Evolutionary conservation across 2,329 filamentous ascomycete genomes (phyloP).

Genomic region (Aspergillus puulaauensis): DNA sequence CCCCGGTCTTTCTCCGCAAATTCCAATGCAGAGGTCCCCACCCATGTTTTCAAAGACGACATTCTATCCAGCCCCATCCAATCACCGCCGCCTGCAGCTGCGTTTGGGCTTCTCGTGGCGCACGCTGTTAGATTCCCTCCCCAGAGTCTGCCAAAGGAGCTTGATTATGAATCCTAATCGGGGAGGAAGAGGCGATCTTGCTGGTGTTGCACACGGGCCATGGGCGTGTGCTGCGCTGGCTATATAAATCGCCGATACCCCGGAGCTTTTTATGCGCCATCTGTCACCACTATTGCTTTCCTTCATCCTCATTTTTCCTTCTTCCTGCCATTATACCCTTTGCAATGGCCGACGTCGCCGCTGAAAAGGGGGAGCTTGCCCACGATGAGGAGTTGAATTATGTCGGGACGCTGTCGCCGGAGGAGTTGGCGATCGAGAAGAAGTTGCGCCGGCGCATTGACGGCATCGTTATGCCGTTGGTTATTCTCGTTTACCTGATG

Average conservation of each 20-base stretch:
- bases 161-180: background rate
- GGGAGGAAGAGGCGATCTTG: background rate
- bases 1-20: conserved; percentile 12
- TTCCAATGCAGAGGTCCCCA: conserved; percentile 1
- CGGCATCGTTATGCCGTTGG: conserved; percentile 39
- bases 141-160: background rate
- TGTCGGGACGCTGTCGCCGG: conserved; percentile 22
- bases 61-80: background rate
- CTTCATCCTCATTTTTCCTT: background rate
- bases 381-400: conserved; percentile 38
- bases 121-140: background rate
- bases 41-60: background rate
- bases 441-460: conserved; percentile 41
- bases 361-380: conserved; percentile 17
- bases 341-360: conserved; percentile 3
- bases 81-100: background rate
- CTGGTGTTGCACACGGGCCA: background rate
- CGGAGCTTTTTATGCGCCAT: background rate
- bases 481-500: conserved; percentile 45
- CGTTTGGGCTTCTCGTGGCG: background rate
- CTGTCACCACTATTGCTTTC: background rate
- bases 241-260: background rate
- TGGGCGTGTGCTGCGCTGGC: background rate
- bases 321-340: background rate
- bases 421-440: conserved; percentile 38